These are phyloP conservation scores for Jimgerdemannia flammicorona DNA, from an alignment of 192 early-diverging fungal species.

Conservation along the genomic window DNA sequence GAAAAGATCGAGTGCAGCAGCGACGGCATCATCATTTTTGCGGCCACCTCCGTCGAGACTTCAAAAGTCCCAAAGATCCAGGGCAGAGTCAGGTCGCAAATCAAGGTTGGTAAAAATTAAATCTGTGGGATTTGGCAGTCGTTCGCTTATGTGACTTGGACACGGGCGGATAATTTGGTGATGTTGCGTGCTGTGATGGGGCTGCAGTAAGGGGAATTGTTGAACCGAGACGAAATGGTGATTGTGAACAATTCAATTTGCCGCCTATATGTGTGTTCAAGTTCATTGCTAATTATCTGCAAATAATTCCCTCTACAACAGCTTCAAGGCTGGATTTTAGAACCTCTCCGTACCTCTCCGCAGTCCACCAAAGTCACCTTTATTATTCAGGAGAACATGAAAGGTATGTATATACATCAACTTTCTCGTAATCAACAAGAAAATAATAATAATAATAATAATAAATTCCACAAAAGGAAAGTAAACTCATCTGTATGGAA, in stretches of 20 bases:
- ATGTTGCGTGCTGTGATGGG: too few species aligned
- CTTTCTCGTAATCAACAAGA: background rate
- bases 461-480: too few species aligned
- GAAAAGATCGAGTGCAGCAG: constrained; percentile 40
- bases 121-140: too few species aligned
- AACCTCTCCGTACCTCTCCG: constrained; percentile 40
- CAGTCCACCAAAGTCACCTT: constrained; percentile 47
- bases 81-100: constrained; percentile 36
- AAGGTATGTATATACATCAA: constrained; percentile 1
- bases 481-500: too few species aligned
- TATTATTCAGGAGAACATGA: constrained; percentile 47
- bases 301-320: background rate
- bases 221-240: too few species aligned
- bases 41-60: constrained; percentile 40
- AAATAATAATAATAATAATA: too few species aligned
- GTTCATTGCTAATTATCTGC: too few species aligned
- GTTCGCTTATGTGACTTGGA: too few species aligned
- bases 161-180: too few species aligned
- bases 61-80: constrained; percentile 37
- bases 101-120: constrained; percentile 23
- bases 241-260: background rate
- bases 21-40: constrained; percentile 51
- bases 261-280: constrained; percentile 1
- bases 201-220: too few species aligned
- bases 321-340: constrained; percentile 55